A percentile compares a stretch with the other conserved stretches of the same genome.
Evolutionary conservation across 208 protist genomes (phyloP).

Genomic region (Trypanosoma cruzi): DNA sequence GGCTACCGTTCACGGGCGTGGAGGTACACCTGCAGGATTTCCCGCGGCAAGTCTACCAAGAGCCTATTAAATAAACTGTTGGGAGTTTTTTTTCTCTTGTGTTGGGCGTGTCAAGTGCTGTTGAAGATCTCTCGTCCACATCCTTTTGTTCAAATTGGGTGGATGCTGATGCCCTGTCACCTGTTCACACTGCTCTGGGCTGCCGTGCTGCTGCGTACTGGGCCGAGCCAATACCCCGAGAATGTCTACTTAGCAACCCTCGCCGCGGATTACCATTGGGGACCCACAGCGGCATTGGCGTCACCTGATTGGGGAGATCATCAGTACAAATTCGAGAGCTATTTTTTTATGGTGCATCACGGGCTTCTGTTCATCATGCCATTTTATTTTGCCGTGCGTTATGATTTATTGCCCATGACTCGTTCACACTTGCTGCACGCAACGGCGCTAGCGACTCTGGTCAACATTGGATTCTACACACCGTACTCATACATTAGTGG

Average conservation of each 20-base stretch:
- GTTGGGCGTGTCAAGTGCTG: slow-evolving; percentile 46
- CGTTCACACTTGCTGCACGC: slow-evolving; percentile 50
- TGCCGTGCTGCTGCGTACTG: slow-evolving; percentile 38
- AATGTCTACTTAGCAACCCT: slow-evolving; percentile 69
- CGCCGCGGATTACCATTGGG: slow-evolving; percentile 57
- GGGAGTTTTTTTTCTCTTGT: slow-evolving; percentile 34
- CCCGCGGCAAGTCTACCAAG: slow-evolving; percentile 31
- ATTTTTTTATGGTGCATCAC: slow-evolving; percentile 68
- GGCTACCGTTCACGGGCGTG: slow-evolving; percentile 21
- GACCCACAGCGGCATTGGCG: slow-evolving; percentile 34
- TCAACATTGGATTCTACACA: slow-evolving; percentile 62
- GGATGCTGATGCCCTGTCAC: slow-evolving; percentile 88
- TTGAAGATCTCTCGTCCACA: slow-evolving; percentile 46
- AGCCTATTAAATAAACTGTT: slow-evolving; percentile 48
- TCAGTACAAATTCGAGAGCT: slow-evolving; percentile 47
- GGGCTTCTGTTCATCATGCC: slow-evolving; percentile 60
- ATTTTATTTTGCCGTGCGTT: slow-evolving; percentile 64
- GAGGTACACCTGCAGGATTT: neutral
- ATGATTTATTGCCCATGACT: slow-evolving; percentile 48
- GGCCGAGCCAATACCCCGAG: slow-evolving; percentile 36
- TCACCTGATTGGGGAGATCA: slow-evolving; percentile 71
- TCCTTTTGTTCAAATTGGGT: slow-evolving; percentile 77
- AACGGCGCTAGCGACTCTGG: slow-evolving; percentile 47
- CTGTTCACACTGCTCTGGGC: slow-evolving; percentile 61
- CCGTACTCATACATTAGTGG: slow-evolving; percentile 50